Evolutionary conservation across 169 alveolate species (phyloP), one percentile per base, ranked within the genome.

Genomic region (Plasmodium knowlesi): DNA sequence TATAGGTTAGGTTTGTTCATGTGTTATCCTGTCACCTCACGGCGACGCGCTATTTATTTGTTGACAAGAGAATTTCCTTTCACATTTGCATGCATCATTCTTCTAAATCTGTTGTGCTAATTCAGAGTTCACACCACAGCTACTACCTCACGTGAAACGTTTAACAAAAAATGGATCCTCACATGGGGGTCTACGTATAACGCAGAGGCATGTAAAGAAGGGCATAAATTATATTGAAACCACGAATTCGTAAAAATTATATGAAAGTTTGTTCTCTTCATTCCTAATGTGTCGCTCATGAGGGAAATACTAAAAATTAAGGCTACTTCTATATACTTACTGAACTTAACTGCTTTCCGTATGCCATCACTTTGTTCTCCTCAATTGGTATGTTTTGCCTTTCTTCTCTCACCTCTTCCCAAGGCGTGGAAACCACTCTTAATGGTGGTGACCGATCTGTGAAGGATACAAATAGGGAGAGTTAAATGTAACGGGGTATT

Each of bases 401-500:
- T 98, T 85, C 98, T 95, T 82, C 99, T 95, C 61, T 98, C 99
- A 25, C 98, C 99, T 89, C 98, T 94, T 72, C 97, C 97, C 92
- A 98, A 97, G 12, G 99, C 99, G 89, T 98, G 99, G 98, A 96
- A 98, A 54, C 99, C 99, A 78, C 97, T 96, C 94, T 98, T 98
- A 88, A 98, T 98, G 9, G 98, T 96, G 46, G 98, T 97, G 54
- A 98, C 99, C 25, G 99, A 97, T 83, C 99, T 96, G 83, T 83
- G 73, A 6, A 46, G 22, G 39, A 19, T 22, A 19, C 39, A 53
- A 82, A 82, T 16, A 57, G 28, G 79, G 54, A 14, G 72, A 12
- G 32, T 3, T 25, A 80, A 80, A 41, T 43, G 32, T 28, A 80
- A 57, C 54, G 37, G 9, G 37, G 54, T 6, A n/a, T n/a, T 41